Evolutionary conservation across 2,329 filamentous ascomycete genomes (phyloP).

Genomic region (Talaromyces sp.): DNA sequence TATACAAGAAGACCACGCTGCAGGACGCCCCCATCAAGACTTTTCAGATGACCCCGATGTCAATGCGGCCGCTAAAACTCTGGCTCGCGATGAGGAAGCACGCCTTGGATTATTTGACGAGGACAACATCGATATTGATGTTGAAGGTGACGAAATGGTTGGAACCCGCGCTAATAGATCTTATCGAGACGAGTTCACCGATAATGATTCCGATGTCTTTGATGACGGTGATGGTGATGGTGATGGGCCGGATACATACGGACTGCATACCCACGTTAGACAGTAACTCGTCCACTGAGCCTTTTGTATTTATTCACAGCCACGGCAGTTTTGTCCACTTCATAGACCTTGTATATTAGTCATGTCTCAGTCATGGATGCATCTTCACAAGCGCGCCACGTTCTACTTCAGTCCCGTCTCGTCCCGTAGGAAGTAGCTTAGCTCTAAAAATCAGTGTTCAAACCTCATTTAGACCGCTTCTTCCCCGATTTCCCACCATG

Average conservation of each 20-base stretch:
- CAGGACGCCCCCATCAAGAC: conserved; percentile 28
- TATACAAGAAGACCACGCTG: conserved; percentile 31
- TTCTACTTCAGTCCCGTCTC: too few species aligned
- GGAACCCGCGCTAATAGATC: conserved; percentile 22
- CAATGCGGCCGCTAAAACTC: conserved; percentile 35
- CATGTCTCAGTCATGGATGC: background rate
- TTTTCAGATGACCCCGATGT: conserved; percentile 38
- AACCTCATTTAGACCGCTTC: conserved; percentile 8
- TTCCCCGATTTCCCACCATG: conserved; percentile 7
- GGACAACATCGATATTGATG: conserved; percentile 36
- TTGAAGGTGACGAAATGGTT: conserved; percentile 44
- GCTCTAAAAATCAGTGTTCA: too few species aligned
- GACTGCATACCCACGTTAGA: conserved; percentile 35
- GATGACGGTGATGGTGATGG: conserved; percentile 40
- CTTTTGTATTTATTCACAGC: conserved; percentile 2
- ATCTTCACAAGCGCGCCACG: too few species aligned
- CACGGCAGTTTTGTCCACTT: background rate
- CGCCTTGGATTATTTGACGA: conserved; percentile 38
- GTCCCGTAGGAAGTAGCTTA: background rate
- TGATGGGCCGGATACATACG: conserved; percentile 35
- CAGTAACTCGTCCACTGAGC: background rate
- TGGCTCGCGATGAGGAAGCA: conserved; percentile 42
- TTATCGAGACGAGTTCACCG: conserved; percentile 52
- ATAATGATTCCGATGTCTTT: conserved; percentile 49
- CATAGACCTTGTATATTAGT: conserved; percentile 1